Conservation (phyloP, 2,329 filamentous ascomycete species). For the Diaporthe citriasiana region DNA sequence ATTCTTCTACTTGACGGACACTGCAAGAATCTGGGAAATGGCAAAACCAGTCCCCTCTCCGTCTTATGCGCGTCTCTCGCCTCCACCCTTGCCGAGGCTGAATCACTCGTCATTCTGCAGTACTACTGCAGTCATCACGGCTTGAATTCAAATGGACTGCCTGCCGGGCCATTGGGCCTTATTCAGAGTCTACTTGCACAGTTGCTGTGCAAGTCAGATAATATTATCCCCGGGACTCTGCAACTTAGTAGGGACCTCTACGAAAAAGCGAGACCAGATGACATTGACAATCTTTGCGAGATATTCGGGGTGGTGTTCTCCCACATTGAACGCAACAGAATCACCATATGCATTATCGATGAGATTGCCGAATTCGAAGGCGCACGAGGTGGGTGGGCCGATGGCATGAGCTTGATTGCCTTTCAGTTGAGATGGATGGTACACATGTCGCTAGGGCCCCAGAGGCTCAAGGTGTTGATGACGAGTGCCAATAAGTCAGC, state of each 20-base stretch:
- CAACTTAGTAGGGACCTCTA: neutral
- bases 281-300: constrained; percentile 17
- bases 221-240: neutral
- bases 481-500: constrained; percentile 27
- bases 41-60: constrained; percentile 33
- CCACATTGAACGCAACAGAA: neutral
- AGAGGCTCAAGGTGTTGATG: constrained; percentile 33
- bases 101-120: constrained; percentile 3
- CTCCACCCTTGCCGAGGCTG: neutral
- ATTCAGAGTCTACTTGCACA: constrained; percentile 22
- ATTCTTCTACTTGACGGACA: constrained; percentile 12
- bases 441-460: neutral
- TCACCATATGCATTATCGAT: constrained; percentile 24
- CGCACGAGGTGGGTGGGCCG: neutral
- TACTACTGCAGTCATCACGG: constrained; percentile 21
- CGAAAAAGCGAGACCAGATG: neutral
- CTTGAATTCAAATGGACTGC: neutral
- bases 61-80: constrained; percentile 14
- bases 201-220: constrained; percentile 4
- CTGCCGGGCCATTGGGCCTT: neutral
- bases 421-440: constrained; percentile 23
- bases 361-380: constrained; percentile 35
- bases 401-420: constrained; percentile 11
- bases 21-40: neutral
- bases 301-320: constrained; percentile 5